These are phyloP conservation scores for Piper longum DNA, from an alignment of 164 flowering plant species.

Conservation along the genomic window DNA sequence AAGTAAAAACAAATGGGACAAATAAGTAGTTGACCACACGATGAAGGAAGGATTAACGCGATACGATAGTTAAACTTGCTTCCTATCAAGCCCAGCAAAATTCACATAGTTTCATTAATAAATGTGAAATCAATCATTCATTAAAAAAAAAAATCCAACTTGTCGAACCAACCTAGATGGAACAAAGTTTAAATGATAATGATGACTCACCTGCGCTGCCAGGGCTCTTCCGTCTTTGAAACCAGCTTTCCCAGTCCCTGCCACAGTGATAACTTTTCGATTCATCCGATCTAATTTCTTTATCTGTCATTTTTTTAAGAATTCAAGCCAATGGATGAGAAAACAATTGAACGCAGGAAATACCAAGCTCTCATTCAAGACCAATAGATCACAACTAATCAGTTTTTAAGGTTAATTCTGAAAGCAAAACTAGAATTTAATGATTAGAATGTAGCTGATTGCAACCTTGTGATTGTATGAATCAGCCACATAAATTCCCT, in stretches of 20 bases:
- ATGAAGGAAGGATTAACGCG: too few relatives aligned
- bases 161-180: too few relatives aligned
- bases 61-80: too few relatives aligned
- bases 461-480: conserved; percentile 90
- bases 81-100: too few relatives aligned
- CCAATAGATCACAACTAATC: too few relatives aligned
- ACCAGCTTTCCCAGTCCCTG: conserved; percentile 89
- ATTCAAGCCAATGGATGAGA: conserved; percentile 6
- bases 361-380: not conserved
- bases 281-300: conserved; percentile 64
- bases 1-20: too few relatives aligned
- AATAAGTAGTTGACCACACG: too few relatives aligned
- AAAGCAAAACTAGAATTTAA: not conserved
- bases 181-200: too few relatives aligned
- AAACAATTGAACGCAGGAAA: not conserved
- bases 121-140: too few relatives aligned
- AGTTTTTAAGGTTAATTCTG: not conserved
- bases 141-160: too few relatives aligned
- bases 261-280: conserved; percentile 53
- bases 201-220: conserved; percentile 48
- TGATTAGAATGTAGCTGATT: not conserved
- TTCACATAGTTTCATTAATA: too few relatives aligned
- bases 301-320: conserved; percentile 33
- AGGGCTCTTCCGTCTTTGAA: conserved; percentile 67
- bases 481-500: conserved; percentile 69